Evolutionary conservation across 495 filamentous ascomycete genomes (phyloP).

Genomic region (Opeltia flavorubescens): DNA sequence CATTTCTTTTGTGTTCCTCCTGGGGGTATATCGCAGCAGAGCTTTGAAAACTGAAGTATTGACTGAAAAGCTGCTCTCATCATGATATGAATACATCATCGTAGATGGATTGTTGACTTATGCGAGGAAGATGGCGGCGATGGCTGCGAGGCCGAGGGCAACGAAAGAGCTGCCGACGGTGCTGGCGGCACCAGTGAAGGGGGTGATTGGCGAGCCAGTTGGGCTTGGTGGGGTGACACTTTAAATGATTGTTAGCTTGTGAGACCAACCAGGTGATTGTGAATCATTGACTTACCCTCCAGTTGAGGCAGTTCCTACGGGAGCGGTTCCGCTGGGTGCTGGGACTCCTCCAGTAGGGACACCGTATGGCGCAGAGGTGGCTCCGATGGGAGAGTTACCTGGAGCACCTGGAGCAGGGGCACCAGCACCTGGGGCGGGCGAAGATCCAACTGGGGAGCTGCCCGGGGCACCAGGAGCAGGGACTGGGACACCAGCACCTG

Average conservation of each 20-base stretch:
- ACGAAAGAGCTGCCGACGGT: slow-evolving; percentile 32
- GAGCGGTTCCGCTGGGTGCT: slow-evolving; percentile 1
- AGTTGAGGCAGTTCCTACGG: slow-evolving; percentile 2
- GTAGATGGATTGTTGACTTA: slow-evolving; percentile 21
- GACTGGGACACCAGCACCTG: slow-evolving; percentile 10
- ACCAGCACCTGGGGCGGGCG: slow-evolving; percentile 15
- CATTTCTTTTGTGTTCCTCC: background rate
- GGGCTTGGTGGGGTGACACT: slow-evolving; percentile 14
- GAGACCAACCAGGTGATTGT: background rate
- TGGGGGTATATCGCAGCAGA: background rate
- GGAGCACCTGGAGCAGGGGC: slow-evolving; percentile 13
- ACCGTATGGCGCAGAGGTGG: slow-evolving; percentile 10
- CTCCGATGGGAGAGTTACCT: slow-evolving; percentile 20
- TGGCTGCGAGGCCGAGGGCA: slow-evolving; percentile 34
- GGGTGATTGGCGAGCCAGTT: slow-evolving; percentile 19
- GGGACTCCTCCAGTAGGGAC: slow-evolving; percentile 2
- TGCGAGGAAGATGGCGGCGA: slow-evolving; percentile 38
- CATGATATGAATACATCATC: slow-evolving; percentile 1
- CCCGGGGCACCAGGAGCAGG: slow-evolving; percentile 25
- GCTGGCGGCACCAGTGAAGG: slow-evolving; percentile 35
- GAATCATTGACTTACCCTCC: slow-evolving; percentile 15
- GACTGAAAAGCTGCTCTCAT: background rate
- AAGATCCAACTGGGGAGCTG: slow-evolving; percentile 10
- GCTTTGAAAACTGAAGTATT: background rate
- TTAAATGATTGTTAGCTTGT: background rate